A percentile compares a stretch with the other conserved stretches of the same genome.
Conservation (phyloP, 371 early-diverging fungal species). For the Mortierella sp. region DNA sequence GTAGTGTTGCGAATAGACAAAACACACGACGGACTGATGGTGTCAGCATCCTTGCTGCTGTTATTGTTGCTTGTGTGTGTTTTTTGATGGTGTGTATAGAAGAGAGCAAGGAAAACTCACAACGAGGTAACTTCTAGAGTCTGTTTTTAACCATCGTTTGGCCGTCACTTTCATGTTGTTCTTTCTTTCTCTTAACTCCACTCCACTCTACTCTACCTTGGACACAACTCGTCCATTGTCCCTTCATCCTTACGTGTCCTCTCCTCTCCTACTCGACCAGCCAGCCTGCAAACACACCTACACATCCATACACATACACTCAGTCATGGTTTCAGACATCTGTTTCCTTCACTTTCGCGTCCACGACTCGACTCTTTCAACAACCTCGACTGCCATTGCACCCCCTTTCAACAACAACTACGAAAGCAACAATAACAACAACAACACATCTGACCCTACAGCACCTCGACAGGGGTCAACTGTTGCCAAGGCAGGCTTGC, state of each 20-base stretch:
- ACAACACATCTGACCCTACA: neutral
- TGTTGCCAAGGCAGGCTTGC: conserved; percentile 7
- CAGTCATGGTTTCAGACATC: conserved; percentile 19
- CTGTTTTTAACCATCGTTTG: neutral
- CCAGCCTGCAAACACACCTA: neutral
- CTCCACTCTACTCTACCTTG: neutral
- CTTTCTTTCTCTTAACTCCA: neutral
- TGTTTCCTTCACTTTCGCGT: conserved; percentile 42
- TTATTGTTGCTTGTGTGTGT: neutral
- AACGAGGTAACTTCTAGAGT: neutral
- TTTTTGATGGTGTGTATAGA: neutral
- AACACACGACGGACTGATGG: neutral
- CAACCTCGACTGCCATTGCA: neutral
- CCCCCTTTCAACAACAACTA: neutral
- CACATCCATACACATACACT: neutral
- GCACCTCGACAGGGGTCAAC: neutral
- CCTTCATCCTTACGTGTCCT: neutral
- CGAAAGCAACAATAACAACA: neutral
- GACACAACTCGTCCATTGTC: neutral
- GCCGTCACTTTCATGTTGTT: neutral
- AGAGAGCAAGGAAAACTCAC: neutral
- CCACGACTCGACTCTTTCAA: conserved; percentile 11
- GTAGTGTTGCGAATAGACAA: neutral
- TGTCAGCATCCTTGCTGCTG: neutral
- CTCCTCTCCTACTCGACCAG: neutral